phyloP scores from a whole-genome alignment of 2,329 filamentous ascomycete species.

The Aspergillus sp. region DNA sequence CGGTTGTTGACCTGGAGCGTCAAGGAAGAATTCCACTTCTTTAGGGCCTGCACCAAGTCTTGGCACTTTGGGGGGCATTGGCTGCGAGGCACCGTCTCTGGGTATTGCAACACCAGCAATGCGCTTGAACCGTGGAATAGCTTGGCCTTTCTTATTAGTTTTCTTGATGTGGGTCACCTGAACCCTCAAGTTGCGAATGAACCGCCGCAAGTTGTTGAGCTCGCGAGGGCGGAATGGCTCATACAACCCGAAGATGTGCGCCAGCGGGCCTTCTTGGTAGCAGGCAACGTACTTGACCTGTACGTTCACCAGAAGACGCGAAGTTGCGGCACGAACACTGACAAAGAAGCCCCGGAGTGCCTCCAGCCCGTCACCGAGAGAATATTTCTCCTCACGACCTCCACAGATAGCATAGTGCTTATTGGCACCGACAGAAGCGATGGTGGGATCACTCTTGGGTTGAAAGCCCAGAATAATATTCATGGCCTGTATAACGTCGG shows the following conservation, averaged over 20 bases:
- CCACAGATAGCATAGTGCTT: slow-evolving; percentile 52
- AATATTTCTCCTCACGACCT: slow-evolving; percentile 32
- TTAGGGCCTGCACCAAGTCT: slow-evolving; percentile 51
- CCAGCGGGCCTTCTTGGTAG: slow-evolving; percentile 52
- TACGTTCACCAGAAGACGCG: slow-evolving; percentile 61
- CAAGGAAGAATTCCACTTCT: slow-evolving; percentile 58
- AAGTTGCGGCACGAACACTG: slow-evolving; percentile 61
- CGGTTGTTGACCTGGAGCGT: slow-evolving; percentile 24
- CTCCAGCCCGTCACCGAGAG: slow-evolving; percentile 55
- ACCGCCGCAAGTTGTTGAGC: slow-evolving; percentile 28
- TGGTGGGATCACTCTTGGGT: slow-evolving; percentile 43
- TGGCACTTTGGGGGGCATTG: slow-evolving; percentile 40
- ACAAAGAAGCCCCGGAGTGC: slow-evolving; percentile 64
- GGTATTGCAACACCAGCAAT: slow-evolving; percentile 50
- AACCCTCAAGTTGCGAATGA: slow-evolving; percentile 47
- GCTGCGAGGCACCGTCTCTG: slow-evolving; percentile 37
- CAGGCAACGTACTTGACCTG: slow-evolving; percentile 64
- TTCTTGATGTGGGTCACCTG: slow-evolving; percentile 42
- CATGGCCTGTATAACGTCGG: slow-evolving; percentile 57
- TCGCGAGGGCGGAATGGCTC: slow-evolving; percentile 24
- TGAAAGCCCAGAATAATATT: slow-evolving; percentile 57
- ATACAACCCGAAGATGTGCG: slow-evolving; percentile 37
- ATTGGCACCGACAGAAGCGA: slow-evolving; percentile 55
- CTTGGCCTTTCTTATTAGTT: slow-evolving; percentile 36
- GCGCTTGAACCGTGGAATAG: slow-evolving; percentile 45